Percentiles rank a stretch among this genome's conserved stretches.
Conservation (phyloP, 768 basidiomycete species). For the Lactarius hengduanensis region DNA sequence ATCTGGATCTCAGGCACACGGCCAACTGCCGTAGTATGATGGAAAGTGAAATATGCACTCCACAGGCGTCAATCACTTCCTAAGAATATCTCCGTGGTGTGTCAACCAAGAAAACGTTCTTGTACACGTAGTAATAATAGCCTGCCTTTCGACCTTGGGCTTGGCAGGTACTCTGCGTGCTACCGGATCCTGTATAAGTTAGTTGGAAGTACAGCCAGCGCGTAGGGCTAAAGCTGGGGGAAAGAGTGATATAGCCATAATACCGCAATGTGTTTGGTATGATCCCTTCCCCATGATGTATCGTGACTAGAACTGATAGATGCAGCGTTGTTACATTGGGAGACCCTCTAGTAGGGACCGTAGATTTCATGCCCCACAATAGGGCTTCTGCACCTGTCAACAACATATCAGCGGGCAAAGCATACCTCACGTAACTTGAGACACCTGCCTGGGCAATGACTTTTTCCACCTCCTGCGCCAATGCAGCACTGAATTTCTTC, state of each 20-base stretch:
- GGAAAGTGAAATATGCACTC: background rate
- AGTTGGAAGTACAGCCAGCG: background rate
- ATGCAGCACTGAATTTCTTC: constrained; percentile 19
- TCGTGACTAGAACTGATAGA: background rate
- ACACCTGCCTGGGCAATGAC: constrained; percentile 19
- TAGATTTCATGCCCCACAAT: constrained; percentile 15
- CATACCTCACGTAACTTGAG: background rate
- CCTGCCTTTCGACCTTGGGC: background rate
- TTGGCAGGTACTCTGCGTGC: background rate
- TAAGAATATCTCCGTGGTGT: background rate
- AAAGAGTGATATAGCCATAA: background rate
- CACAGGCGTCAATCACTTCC: background rate
- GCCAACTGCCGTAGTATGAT: background rate
- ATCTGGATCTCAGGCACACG: background rate
- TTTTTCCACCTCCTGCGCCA: constrained; percentile 25
- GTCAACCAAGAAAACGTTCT: background rate
- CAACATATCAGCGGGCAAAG: constrained; percentile 4
- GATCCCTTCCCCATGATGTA: background rate
- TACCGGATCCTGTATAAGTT: background rate
- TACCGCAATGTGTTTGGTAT: background rate
- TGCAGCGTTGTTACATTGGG: background rate
- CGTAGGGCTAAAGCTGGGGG: background rate
- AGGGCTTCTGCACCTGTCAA: constrained; percentile 24
- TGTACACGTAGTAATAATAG: background rate
- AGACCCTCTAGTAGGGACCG: background rate